Conservation (phyloP, 768 basidiomycete species). For the Tylopilus sp. region DNA sequence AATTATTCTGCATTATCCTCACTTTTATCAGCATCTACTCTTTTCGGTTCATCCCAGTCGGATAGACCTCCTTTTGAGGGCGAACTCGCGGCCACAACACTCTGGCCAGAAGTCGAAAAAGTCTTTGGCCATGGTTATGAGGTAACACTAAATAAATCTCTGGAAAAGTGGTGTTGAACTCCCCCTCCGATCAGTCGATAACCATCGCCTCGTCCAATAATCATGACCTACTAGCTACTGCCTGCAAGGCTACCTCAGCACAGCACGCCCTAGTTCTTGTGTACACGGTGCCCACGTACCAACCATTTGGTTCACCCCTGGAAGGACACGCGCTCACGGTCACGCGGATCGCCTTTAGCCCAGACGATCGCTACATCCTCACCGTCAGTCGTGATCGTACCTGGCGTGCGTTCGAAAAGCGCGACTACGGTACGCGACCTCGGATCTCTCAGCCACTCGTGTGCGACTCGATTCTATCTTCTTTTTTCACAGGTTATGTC, state of each 20-base stretch:
- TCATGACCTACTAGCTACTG: slow-evolving; percentile 72
- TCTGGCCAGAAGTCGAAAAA: slow-evolving; percentile 98
- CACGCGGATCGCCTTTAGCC: slow-evolving; percentile 87
- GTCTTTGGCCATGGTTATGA: slow-evolving; percentile 98
- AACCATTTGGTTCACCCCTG: slow-evolving; percentile 67
- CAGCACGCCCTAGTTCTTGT: slow-evolving; percentile 90
- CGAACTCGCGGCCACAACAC: slow-evolving; percentile 78
- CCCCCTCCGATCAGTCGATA: slow-evolving; percentile 56
- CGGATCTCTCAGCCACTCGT: background rate
- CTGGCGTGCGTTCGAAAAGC: slow-evolving; percentile 76
- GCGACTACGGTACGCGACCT: slow-evolving; percentile 36
- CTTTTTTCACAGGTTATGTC: slow-evolving; percentile 46
- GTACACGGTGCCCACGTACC: slow-evolving; percentile 70
- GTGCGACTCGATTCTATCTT: background rate
- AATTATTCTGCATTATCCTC: background rate
- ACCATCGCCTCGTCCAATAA: slow-evolving; percentile 73
- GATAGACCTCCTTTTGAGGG: slow-evolving; percentile 77
- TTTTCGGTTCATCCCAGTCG: slow-evolving; percentile 11
- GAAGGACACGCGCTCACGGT: slow-evolving; percentile 86
- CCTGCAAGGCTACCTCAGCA: slow-evolving; percentile 82
- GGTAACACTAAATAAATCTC: slow-evolving; percentile 37
- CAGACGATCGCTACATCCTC: slow-evolving; percentile 72
- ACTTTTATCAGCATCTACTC: slow-evolving; percentile 14
- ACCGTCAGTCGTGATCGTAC: slow-evolving; percentile 90
- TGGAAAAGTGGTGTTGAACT: background rate